Evolutionary conservation across 257 asterid species (phyloP).

Genomic region (Marsdenia floribunda): DNA sequence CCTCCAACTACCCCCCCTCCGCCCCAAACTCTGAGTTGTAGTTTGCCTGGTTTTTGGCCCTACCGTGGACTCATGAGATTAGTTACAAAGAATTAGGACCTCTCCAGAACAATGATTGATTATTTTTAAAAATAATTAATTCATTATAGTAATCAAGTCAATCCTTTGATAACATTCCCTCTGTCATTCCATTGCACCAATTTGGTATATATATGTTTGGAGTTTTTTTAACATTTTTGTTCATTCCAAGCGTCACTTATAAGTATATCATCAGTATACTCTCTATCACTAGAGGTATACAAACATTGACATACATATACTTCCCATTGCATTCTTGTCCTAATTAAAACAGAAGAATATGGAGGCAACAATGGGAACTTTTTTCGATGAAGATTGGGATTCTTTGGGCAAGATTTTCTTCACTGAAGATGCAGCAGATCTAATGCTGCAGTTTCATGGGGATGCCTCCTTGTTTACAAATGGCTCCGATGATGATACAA

Average conservation of each 20-base stretch:
- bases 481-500: background rate
- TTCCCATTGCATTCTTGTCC: too few species aligned
- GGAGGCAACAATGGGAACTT: conserved; percentile 48
- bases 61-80: conserved; percentile 44
- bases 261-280: background rate
- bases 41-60: conserved; percentile 53
- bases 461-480: conserved; percentile 12
- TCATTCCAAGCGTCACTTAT: conserved; percentile 29
- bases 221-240: background rate
- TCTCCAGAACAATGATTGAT: conserved; percentile 25
- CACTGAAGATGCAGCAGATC: conserved; percentile 37
- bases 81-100: conserved; percentile 39
- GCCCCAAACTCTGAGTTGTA: conserved; percentile 41
- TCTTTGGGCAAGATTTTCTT: conserved; percentile 54
- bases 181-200: conserved; percentile 4
- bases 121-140: conserved; percentile 15
- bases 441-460: conserved; percentile 31
- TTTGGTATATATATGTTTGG: conserved; percentile 40
- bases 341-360: conserved; percentile 13
- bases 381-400: conserved; percentile 71
- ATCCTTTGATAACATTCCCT: conserved; percentile 27
- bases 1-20: too few species aligned
- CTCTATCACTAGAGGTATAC: background rate
- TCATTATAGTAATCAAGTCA: conserved; percentile 44
- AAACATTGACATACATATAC: too few species aligned